These are phyloP conservation scores for Asclepias syriaca DNA, from an alignment of 257 asterid genomes.

Conservation along the genomic window DNA sequence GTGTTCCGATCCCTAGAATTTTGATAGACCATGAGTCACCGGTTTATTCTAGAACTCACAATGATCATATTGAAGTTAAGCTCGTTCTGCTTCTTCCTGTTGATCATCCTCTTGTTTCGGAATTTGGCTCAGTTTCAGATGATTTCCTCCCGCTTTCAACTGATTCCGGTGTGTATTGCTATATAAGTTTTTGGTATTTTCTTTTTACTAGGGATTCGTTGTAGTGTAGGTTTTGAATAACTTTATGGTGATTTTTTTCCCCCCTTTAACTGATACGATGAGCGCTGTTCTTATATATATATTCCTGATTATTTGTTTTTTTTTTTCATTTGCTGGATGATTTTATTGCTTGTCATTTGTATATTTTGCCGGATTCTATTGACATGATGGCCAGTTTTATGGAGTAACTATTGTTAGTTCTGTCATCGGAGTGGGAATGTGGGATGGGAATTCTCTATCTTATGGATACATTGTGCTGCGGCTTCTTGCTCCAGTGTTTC, in stretches of 20 bases:
- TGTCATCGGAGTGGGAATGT: background rate
- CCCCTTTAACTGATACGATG: background rate
- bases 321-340: background rate
- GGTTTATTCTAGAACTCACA: constrained; percentile 43
- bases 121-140: constrained; percentile 38
- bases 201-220: background rate
- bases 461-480: background rate
- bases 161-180: constrained; percentile 47
- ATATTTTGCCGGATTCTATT: background rate
- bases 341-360: background rate
- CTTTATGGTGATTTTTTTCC: background rate
- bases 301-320: background rate
- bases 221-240: background rate
- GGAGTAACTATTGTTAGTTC: background rate
- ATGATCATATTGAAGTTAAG: constrained; percentile 74
- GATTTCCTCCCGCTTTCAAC: constrained; percentile 37
- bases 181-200: background rate
- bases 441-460: background rate
- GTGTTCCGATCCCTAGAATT: constrained; percentile 53
- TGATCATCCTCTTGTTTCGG: constrained; percentile 74
- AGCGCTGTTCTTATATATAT: background rate
- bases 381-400: background rate
- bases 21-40: constrained; percentile 65
- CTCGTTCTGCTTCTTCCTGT: constrained; percentile 72
- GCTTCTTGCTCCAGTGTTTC: background rate